These are phyloP conservation scores for Microbotryomycetes sp. DNA, from an alignment of 1,284 basidiomycete genomes.

Conservation along the genomic window DNA sequence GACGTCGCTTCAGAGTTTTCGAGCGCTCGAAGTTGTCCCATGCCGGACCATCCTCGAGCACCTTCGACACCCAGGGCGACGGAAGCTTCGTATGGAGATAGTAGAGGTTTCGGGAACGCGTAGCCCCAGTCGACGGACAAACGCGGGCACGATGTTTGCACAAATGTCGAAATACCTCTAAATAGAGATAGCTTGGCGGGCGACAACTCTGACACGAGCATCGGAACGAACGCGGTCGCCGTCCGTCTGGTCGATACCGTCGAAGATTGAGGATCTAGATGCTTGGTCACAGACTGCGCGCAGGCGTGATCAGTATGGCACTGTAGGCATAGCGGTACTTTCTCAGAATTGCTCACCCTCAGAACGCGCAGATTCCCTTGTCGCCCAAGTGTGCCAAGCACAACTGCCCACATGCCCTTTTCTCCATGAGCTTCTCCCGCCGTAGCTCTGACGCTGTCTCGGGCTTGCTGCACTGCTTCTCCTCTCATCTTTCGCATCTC, in stretches of 20 bases:
- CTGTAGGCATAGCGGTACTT: not conserved
- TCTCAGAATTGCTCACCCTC: conserved; percentile 46
- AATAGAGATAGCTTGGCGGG: conserved; percentile 88
- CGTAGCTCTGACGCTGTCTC: conserved; percentile 50
- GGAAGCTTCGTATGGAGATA: conserved; percentile 90
- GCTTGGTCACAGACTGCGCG: conserved; percentile 63
- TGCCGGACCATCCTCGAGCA: conserved; percentile 52
- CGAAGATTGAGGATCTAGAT: conserved; percentile 50
- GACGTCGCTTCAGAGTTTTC: conserved; percentile 44
- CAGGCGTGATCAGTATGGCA: not conserved
- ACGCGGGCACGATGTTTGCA: conserved; percentile 93
- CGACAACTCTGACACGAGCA: conserved; percentile 90
- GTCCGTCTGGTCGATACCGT: conserved; percentile 42
- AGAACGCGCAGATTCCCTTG: conserved; percentile 90
- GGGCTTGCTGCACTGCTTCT: conserved; percentile 68
- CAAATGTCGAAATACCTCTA: conserved; percentile 67
- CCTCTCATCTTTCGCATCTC: conserved; percentile 73
- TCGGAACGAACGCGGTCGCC: conserved; percentile 56
- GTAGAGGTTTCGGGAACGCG: conserved; percentile 79
- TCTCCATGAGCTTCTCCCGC: conserved; percentile 28
- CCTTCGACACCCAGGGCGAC: conserved; percentile 64
- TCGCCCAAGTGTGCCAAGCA: conserved; percentile 88
- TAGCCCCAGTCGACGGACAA: conserved; percentile 98
- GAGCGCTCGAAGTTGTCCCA: conserved; percentile 28
- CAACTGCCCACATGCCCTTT: conserved; percentile 69